Conservation (phyloP, 1,139 yeast genomes). For the Pneumocystis oryctolagi region DNA sequence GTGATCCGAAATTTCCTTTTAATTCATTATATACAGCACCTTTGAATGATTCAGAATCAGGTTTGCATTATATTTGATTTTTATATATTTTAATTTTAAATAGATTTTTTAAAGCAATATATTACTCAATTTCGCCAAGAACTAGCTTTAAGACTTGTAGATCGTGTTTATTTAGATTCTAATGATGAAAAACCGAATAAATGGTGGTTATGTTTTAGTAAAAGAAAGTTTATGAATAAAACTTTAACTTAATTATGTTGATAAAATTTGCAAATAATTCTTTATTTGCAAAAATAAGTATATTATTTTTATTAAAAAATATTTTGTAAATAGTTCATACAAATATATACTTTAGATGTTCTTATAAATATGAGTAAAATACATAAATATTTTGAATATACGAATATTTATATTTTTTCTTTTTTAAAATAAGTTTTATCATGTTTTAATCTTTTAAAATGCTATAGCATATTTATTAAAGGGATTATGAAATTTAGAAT, state of each 20-base stretch:
- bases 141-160: constrained; percentile 63
- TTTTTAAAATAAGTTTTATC: not conserved
- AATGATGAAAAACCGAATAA: constrained; percentile 39
- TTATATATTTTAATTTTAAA: not conserved
- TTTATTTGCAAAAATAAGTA: not conserved
- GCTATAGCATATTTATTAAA: too few species aligned
- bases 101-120: constrained; percentile 60
- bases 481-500: too few species aligned
- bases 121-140: constrained; percentile 91
- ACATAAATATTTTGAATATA: not conserved
- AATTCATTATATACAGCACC: constrained; percentile 74
- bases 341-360: not conserved
- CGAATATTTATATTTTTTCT: not conserved
- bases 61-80: not conserved
- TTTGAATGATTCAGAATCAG: constrained; percentile 47
- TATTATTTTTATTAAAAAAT: not conserved
- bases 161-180: constrained; percentile 41
- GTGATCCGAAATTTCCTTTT: constrained; percentile 86
- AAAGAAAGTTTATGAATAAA: constrained; percentile 91
- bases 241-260: constrained; percentile 23
- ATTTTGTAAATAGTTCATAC: not conserved
- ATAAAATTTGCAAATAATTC: not conserved
- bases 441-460: too few species aligned
- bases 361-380: not conserved
- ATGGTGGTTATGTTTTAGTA: constrained; percentile 90